Base-by-base conservation (phyloP, 2,329 filamentous ascomycete species). In the Pestalotiopsis sp. region DNA sequence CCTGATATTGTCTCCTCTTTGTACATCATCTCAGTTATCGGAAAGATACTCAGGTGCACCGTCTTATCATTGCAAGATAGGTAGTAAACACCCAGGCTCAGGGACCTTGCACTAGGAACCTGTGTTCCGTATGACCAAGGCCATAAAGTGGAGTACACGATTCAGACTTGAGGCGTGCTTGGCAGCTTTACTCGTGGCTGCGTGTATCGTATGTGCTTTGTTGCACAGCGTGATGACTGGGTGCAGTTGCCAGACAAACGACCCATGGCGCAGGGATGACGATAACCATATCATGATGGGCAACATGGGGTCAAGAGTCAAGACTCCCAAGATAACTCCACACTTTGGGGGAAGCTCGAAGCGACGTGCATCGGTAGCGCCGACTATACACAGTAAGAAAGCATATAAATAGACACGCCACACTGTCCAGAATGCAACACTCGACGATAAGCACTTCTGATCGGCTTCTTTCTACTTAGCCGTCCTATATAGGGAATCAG, bases 311-410 rank as follows among this genome's bases (percentile, higher is more conserved):
- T 52, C 3, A 36, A 36, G 31, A 36, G 31, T 36, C 31, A 36
- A 36, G 31, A 36, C 31, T 9, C 31, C 31, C 7, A 14, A 27
- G 57, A 63, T 45, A 38, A 31, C 31, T 63, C 38, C 67, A 57
- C 68, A 70, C 52, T 41, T 25, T 45, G 64, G 65, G 68, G 70
- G 70, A 68, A 72, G 68, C 65, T 73, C 71, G 71, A 73, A 73
- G 70, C 71, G 71, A 73, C 70, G 70, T 65, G 68, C 70, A 60
- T 70, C 17, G 45, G 3, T n/a, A n/a, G 45, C 20, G 14, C 45
- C 45, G 45, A 52, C 45, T 52, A 52, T 52, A 52, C 45, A 52
- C 45, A 52, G 45, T 52, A 52, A n/a, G 14, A 52, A 52, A 17
- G 3, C 41, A 45, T 5, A 20, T n/a, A n/a, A 6, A 3, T 6